These are phyloP conservation scores for Diaporthe citrichinensis DNA, from an alignment of 2,329 filamentous ascomycete species.

Conservation along the genomic window DNA sequence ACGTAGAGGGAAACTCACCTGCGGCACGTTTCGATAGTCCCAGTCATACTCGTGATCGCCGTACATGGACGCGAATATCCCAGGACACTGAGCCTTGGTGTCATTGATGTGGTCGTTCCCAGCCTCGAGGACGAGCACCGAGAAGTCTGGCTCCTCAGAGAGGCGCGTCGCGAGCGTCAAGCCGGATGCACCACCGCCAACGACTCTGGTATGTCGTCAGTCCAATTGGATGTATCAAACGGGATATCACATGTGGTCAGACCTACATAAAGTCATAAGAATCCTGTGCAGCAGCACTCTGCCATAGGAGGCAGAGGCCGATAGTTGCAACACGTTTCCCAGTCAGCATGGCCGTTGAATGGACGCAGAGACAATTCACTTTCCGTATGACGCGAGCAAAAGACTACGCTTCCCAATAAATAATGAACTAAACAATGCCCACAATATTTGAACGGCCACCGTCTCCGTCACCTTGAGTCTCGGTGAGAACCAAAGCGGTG, in stretches of 20 bases:
- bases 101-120: conserved; percentile 15
- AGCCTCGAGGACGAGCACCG: conserved; percentile 24
- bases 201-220: conserved; percentile 22
- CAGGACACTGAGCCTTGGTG: conserved; percentile 21
- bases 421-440: neutral
- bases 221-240: neutral
- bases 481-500: neutral
- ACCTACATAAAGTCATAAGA: conserved; percentile 20
- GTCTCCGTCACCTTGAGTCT: neutral
- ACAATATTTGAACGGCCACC: neutral
- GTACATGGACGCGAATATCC: conserved; percentile 20
- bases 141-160: conserved; percentile 15
- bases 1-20: neutral
- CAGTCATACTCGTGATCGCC: conserved; percentile 20
- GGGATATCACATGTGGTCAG: neutral
- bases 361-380: neutral
- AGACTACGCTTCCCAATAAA: neutral
- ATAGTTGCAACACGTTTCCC: neutral
- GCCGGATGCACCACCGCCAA: conserved; percentile 38
- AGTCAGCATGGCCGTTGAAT: neutral
- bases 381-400: neutral
- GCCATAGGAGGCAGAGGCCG: conserved; percentile 9
- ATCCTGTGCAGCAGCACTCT: neutral
- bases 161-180: conserved; percentile 38
- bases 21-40: conserved; percentile 5